Conservation (phyloP, 345 rosid genomes). For the Citrus cavaleriei region DNA sequence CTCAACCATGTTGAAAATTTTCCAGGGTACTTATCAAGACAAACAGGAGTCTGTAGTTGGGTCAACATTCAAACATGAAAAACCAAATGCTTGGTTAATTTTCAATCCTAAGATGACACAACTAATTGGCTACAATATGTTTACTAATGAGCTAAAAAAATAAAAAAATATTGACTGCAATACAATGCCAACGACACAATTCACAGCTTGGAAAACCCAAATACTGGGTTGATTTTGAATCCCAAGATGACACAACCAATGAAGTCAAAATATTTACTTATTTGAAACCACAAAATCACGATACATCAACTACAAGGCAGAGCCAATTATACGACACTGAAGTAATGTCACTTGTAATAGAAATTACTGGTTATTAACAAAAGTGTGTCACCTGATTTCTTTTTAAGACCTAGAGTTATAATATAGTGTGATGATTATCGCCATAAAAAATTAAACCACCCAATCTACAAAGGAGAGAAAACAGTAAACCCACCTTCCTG, state of each 20-base stretch:
- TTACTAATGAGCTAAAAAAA: background rate
- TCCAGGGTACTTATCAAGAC: background rate
- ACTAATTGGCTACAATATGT: background rate
- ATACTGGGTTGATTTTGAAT: background rate
- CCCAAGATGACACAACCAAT: background rate
- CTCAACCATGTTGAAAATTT: background rate
- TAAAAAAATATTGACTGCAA: background rate
- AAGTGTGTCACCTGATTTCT: background rate
- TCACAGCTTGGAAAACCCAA: background rate
- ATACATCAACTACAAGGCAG: background rate
- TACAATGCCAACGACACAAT: background rate
- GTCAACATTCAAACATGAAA: background rate
- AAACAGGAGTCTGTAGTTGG: background rate
- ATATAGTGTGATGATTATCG: background rate
- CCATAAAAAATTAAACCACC: background rate
- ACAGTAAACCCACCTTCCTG: slow-evolving; percentile 59
- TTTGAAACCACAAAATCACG: background rate
- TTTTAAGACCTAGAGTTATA: background rate
- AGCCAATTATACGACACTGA: background rate
- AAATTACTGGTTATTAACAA: background rate
- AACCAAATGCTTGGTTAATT: background rate
- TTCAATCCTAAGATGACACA: background rate
- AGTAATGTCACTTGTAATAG: background rate
- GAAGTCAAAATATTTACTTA: background rate
- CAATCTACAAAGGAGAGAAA: background rate